Conservation (phyloP, 2,329 filamentous ascomycete species). For the Aspergillus brasiliensis region DNA sequence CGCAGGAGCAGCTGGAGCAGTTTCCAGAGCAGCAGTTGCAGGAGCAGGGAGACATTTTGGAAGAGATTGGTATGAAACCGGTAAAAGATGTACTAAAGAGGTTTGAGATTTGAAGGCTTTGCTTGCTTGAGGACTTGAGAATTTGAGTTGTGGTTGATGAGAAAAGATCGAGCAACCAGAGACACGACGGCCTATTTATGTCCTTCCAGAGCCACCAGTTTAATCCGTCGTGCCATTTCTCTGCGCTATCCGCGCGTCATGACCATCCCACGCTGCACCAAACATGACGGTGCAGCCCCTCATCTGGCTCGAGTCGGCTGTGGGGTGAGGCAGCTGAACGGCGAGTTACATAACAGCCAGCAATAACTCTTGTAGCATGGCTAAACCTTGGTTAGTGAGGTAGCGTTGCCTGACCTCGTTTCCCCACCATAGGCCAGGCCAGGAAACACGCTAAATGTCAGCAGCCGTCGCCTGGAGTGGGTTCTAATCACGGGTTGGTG, state of each 20-base stretch:
- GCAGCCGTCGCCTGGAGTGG: background rate
- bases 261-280: background rate
- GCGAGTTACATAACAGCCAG: background rate
- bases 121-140: background rate
- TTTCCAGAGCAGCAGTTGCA: constrained; percentile 16
- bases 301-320: background rate
- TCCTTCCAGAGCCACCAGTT: background rate
- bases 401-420: background rate
- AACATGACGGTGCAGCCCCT: background rate
- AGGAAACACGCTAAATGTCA: background rate
- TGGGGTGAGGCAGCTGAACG: background rate
- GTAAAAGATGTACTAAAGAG: background rate
- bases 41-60: constrained; percentile 16
- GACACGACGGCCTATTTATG: constrained; percentile 2
- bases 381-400: background rate
- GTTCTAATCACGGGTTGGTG: background rate
- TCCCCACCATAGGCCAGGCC: background rate
- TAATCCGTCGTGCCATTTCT: background rate
- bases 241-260: background rate
- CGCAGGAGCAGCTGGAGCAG: constrained; percentile 15
- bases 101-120: background rate
- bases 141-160: background rate
- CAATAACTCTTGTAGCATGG: background rate
- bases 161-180: background rate
- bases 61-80: background rate